Percentiles rank a stretch among this genome's conserved stretches.
phyloP scores from a whole-genome alignment of 176 grass and related monocot genomes.

The Rhynchospora breviuscula region DNA sequence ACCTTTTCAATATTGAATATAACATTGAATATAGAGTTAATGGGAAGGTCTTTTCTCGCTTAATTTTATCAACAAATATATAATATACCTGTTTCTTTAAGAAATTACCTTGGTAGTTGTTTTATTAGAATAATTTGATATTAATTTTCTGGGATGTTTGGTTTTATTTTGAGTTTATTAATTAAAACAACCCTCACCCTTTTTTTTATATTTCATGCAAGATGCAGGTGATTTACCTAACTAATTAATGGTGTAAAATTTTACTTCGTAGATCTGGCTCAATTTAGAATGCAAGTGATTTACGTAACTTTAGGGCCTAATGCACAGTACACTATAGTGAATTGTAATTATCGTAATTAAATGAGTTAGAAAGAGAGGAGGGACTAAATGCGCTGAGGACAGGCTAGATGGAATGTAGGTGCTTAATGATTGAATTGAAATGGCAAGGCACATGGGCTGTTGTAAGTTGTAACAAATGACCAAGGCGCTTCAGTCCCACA shows the following conservation, averaged over 20 bases:
- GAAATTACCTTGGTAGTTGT: neutral
- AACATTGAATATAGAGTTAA: constrained; percentile 1
- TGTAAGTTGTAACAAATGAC: constrained; percentile 23
- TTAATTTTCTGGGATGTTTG: neutral
- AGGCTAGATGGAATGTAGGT: constrained; percentile 14
- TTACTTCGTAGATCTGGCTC: neutral
- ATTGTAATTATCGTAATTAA: constrained; percentile 7
- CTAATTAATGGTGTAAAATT: neutral
- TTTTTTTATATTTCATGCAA: no score
- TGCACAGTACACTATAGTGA: neutral
- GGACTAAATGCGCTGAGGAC: neutral
- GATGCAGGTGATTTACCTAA: no score
- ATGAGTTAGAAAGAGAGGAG: neutral
- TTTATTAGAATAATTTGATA: neutral
- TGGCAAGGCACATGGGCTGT: constrained; percentile 19
- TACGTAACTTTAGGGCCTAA: neutral
- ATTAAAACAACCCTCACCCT: no score
- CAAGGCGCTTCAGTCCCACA: constrained; percentile 9
- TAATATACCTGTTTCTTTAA: neutral
- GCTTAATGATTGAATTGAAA: constrained; percentile 26
- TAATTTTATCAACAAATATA: neutral
- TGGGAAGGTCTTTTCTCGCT: neutral
- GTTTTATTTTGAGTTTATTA: neutral
- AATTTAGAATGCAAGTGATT: neutral
- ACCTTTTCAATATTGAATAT: neutral